A percentile compares a stretch with the other conserved stretches of the same genome.
Evolutionary conservation across 805 yeast genomes (phyloP).

Genomic region (Ogataea angusta): DNA sequence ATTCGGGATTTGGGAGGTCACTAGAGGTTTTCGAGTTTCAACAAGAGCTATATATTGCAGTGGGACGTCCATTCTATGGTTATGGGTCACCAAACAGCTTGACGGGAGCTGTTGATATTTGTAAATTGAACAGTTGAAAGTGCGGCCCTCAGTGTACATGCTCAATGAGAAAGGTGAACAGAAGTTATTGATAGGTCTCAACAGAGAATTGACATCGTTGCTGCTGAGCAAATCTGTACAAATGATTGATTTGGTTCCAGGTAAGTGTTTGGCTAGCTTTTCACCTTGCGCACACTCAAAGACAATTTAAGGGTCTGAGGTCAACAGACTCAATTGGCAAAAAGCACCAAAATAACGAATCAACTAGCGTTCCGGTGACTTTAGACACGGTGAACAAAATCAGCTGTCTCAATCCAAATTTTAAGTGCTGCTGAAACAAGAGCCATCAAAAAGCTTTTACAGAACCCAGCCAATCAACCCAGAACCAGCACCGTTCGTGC

Average conservation of each 20-base stretch:
- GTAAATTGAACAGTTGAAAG: conserved; percentile 11
- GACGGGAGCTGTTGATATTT: conserved; percentile 33
- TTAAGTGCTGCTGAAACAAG: background rate
- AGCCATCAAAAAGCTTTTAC: conserved; percentile 9
- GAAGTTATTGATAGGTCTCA: background rate
- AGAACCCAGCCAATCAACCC: conserved; percentile 12
- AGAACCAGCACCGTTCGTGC: conserved; percentile 17
- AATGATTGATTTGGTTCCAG: background rate
- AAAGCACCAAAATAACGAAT: conserved; percentile 13
- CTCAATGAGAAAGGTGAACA: background rate
- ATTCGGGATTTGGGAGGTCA: conserved; percentile 43
- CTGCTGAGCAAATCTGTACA: background rate
- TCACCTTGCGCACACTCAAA: background rate
- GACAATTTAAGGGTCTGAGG: background rate
- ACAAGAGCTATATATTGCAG: conserved; percentile 25
- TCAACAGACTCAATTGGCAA: conserved; percentile 9
- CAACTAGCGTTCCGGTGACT: conserved; percentile 12
- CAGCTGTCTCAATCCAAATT: background rate
- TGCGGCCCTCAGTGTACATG: background rate
- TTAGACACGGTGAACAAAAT: conserved; percentile 11
- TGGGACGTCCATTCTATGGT: conserved; percentile 34
- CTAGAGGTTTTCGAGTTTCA: conserved; percentile 29
- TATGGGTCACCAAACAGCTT: conserved; percentile 15
- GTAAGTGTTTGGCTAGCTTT: background rate
- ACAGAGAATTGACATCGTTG: background rate